Base-by-base conservation (phyloP, 1,139 yeast species). In the Yamadazyma dushanensis region DNA sequence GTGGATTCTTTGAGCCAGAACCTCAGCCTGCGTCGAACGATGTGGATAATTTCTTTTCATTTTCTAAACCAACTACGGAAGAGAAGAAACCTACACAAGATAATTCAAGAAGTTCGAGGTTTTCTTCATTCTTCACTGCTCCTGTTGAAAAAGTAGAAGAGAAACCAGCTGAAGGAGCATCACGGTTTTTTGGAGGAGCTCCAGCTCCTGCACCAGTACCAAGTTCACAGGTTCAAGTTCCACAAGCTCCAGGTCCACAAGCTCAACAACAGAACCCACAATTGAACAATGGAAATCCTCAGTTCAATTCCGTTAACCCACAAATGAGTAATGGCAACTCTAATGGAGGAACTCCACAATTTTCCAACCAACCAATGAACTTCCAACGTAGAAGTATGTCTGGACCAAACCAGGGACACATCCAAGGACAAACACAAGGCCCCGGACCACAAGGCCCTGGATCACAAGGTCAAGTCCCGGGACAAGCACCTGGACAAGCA, bases 31-130 rank as follows among this genome's bases (percentile, higher is more conserved):
- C 62, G 19, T 67, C 69, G 11, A 73, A 73, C 43, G 75, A 73
- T 20, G 76, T 74, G 33, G 81, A 76, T 45, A 70, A 62, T 44
- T 76, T 76, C 51, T 76, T 76, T 47, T 70, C 78, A 1, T 66
- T 71, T 46, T 72, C 63, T 22, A 65, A 63, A 40, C 63, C 71
- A 13, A 54, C 49, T n/a, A 16, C 22, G 8, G 50, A 50, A 40
- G 45, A 37, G 21, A 43, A 41, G 26, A 40, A 16, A 31, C 26
- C 18, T 17, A 6, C 24, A 13, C 51, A 46, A 19, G 39, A 46
- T n/a, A 31, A 49, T 16, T 41, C 43, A 19, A 66, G 61, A 45
- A 65, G 73, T 39, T 70, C 78, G 2, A 60, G 75, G 40, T 73
- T 73, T 46, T 69, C 76, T 3, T 69, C 76, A 2, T 71, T 73